phyloP scores from a whole-genome alignment of 1,284 basidiomycete species.

The Cryptococcus hybrid region DNA sequence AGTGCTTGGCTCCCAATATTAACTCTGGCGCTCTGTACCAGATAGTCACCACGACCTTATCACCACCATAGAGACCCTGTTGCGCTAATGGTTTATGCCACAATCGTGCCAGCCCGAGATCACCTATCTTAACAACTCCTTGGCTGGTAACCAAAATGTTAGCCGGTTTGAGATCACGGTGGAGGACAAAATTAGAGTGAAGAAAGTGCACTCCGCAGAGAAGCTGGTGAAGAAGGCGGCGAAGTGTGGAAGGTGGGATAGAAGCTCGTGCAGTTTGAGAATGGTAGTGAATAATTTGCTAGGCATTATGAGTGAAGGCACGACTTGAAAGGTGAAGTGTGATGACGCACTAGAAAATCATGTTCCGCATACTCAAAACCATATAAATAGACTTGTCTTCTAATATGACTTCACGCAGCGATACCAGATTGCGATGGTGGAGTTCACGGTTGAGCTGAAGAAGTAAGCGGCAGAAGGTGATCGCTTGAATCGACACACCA shows the following conservation, averaged over 20 bases:
- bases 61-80: constrained; percentile 63
- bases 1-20: constrained; percentile 91
- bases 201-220: constrained; percentile 92
- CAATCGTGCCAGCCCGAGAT: constrained; percentile 89
- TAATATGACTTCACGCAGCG: constrained; percentile 89
- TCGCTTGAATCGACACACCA: constrained; percentile 7
- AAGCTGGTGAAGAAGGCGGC: constrained; percentile 93
- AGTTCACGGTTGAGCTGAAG: constrained; percentile 87
- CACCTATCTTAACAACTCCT: constrained; percentile 96
- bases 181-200: constrained; percentile 91
- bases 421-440: constrained; percentile 86
- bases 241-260: constrained; percentile 76
- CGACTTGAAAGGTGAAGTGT: neutral
- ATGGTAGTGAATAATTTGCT: constrained; percentile 99
- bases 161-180: constrained; percentile 96
- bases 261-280: constrained; percentile 76
- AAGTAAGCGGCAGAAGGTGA: neutral
- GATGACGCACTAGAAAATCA: constrained; percentile 76
- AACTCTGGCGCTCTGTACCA: constrained; percentile 98
- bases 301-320: neutral
- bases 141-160: constrained; percentile 91
- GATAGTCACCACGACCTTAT: constrained; percentile 99
- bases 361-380: constrained; percentile 99
- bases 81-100: constrained; percentile 47
- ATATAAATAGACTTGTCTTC: constrained; percentile 99